Evolutionary conservation across 345 rosid genomes (phyloP).

Genomic region (Hibiscus syriacus): DNA sequence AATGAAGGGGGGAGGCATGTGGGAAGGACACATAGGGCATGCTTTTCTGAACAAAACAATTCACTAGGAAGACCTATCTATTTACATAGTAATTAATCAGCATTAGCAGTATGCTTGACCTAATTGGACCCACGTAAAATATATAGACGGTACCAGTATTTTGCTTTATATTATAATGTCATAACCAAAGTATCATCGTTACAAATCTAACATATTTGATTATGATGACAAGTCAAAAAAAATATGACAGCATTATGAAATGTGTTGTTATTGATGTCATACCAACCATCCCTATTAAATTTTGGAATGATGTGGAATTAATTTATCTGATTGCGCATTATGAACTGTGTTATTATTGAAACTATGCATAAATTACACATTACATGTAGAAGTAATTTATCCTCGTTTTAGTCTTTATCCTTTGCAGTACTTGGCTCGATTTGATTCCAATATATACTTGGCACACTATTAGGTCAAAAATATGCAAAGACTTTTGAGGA

Average conservation of each 20-base stretch:
- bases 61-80: constrained; percentile 30
- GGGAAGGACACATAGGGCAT: constrained; percentile 34
- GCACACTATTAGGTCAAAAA: constrained; percentile 7
- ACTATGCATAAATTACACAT: no score
- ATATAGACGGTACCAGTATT: background rate
- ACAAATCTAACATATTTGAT: background rate
- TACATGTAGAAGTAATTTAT: no score
- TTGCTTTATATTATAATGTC: background rate
- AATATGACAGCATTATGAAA: background rate
- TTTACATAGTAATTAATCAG: background rate
- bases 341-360: no score
- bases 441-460: constrained; percentile 7
- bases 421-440: background rate
- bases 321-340: no score
- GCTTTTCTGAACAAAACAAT: constrained; percentile 35
- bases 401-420: background rate
- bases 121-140: constrained; percentile 11
- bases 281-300: no score
- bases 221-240: background rate
- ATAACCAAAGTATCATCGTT: background rate
- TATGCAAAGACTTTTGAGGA: constrained; percentile 20
- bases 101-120: constrained; percentile 12
- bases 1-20: constrained; percentile 36
- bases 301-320: no score
- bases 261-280: no score